phyloP scores from a whole-genome alignment of 2,329 filamentous ascomycete genomes.

The Colletotrichum tanaceti region DNA sequence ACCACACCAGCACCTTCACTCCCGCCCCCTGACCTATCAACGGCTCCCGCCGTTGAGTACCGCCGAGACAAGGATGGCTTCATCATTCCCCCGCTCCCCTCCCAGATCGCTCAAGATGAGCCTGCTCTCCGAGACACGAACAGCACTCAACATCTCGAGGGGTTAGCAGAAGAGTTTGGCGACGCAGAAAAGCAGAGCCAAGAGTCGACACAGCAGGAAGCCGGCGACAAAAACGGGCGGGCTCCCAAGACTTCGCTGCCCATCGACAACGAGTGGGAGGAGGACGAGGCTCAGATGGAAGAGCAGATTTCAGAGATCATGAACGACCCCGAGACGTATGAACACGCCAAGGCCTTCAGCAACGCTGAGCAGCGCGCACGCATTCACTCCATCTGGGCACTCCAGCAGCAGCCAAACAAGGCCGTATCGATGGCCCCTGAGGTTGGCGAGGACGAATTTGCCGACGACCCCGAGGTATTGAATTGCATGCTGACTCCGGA shows the following conservation, averaged over 20 bases:
- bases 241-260: conserved; percentile 59
- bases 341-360: conserved; percentile 69
- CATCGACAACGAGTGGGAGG: conserved; percentile 72
- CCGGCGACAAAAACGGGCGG: conserved; percentile 7
- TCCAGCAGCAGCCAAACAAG: conserved; percentile 60
- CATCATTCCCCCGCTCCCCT: conserved; percentile 40
- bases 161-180: conserved; percentile 38
- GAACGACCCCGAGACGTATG: conserved; percentile 67
- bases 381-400: conserved; percentile 64
- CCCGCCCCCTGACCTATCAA: conserved; percentile 43
- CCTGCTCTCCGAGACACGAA: conserved; percentile 33
- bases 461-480: conserved; percentile 86
- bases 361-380: conserved; percentile 66
- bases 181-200: conserved; percentile 19
- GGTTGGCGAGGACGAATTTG: conserved; percentile 85
- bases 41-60: conserved; percentile 41
- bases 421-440: conserved; percentile 70
- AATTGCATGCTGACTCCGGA: conserved; percentile 80
- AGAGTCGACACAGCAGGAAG: conserved; percentile 15
- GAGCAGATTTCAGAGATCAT: conserved; percentile 78
- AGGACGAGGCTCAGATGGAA: conserved; percentile 74
- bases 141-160: conserved; percentile 36
- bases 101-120: conserved; percentile 34
- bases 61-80: conserved; percentile 41
- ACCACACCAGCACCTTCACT: conserved; percentile 36